phyloP scores from a whole-genome alignment of 345 rosid species.

The Salix brachista region DNA sequence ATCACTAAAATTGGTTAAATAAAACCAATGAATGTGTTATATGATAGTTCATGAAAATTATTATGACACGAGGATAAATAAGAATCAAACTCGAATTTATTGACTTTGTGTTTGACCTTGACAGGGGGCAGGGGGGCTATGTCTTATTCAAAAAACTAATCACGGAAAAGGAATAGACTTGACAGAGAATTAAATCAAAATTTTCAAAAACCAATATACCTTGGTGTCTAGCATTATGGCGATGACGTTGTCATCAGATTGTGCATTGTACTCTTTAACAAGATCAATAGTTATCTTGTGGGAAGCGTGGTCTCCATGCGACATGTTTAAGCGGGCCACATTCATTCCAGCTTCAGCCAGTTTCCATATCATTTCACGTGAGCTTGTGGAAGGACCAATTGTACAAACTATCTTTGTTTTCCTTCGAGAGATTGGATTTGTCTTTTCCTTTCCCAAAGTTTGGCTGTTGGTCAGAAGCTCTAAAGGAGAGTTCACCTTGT shows the following conservation, averaged over 20 bases:
- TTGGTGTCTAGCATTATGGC: slow-evolving; percentile 95
- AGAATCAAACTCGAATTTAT: neutral
- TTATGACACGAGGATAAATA: neutral
- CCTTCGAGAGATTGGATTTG: slow-evolving; percentile 36
- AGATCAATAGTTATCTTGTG: slow-evolving; percentile 83
- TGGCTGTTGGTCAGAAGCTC: slow-evolving; percentile 29
- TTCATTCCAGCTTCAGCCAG: slow-evolving; percentile 91
- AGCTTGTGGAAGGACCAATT: slow-evolving; percentile 92
- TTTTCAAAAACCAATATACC: slow-evolving; percentile 35
- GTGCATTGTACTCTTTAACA: slow-evolving; percentile 88
- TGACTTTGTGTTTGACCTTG: neutral
- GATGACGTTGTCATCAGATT: slow-evolving; percentile 66
- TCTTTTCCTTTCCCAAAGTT: slow-evolving; percentile 29
- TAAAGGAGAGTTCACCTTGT: slow-evolving; percentile 29
- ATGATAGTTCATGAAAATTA: neutral
- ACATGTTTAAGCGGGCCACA: slow-evolving; percentile 94
- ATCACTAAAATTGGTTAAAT: neutral
- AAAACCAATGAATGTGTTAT: neutral
- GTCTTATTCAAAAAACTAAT: no score
- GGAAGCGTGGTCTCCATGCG: slow-evolving; percentile 93
- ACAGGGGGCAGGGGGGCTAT: no score
- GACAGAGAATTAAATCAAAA: neutral
- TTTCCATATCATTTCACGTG: slow-evolving; percentile 95
- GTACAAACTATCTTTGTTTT: slow-evolving; percentile 95
- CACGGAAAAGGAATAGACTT: neutral